These are phyloP conservation scores for Fusarium liriodendri DNA, from an alignment of 2,329 filamentous ascomycete species.

Conservation along the genomic window DNA sequence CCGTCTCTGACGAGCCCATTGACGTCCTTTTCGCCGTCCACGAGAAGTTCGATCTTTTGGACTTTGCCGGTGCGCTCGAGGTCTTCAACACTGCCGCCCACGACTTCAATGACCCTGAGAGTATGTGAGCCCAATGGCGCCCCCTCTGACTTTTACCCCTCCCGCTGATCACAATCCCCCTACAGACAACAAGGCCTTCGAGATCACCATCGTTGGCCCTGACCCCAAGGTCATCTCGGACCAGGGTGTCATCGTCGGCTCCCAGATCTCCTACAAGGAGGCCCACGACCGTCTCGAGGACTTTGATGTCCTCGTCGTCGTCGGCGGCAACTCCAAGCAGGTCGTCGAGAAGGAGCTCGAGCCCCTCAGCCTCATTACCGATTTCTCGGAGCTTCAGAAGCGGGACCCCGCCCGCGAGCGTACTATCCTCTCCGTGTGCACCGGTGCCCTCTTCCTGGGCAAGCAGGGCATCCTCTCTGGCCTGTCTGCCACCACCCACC, in stretches of 20 bases:
- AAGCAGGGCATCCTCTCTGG: slow-evolving; percentile 82
- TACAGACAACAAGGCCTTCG: slow-evolving; percentile 67
- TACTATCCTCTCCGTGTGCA: slow-evolving; percentile 83
- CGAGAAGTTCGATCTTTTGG: slow-evolving; percentile 68
- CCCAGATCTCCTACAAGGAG: slow-evolving; percentile 83
- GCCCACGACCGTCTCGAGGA: slow-evolving; percentile 79
- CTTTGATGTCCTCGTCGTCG: slow-evolving; percentile 82
- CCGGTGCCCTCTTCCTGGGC: slow-evolving; percentile 81
- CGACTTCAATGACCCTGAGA: slow-evolving; percentile 65
- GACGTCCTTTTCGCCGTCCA: slow-evolving; percentile 71
- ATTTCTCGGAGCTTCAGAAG: slow-evolving; percentile 83
- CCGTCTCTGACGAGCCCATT: slow-evolving; percentile 69
- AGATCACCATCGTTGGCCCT: slow-evolving; percentile 65
- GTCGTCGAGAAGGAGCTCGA: slow-evolving; percentile 76
- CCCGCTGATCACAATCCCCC: slow-evolving; percentile 37
- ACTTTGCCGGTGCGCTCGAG: slow-evolving; percentile 68
- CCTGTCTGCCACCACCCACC: slow-evolving; percentile 84
- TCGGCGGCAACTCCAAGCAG: slow-evolving; percentile 75
- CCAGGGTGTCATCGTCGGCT: slow-evolving; percentile 76
- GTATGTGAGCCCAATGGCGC: slow-evolving; percentile 44
- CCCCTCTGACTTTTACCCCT: slow-evolving; percentile 33
- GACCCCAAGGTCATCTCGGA: slow-evolving; percentile 67
- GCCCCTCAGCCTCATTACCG: slow-evolving; percentile 77
- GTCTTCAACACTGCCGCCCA: slow-evolving; percentile 63
- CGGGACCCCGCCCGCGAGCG: slow-evolving; percentile 83